These are phyloP conservation scores for Colletotrichum caudatum DNA, from an alignment of 2,329 filamentous ascomycete genomes.

Conservation along the genomic window DNA sequence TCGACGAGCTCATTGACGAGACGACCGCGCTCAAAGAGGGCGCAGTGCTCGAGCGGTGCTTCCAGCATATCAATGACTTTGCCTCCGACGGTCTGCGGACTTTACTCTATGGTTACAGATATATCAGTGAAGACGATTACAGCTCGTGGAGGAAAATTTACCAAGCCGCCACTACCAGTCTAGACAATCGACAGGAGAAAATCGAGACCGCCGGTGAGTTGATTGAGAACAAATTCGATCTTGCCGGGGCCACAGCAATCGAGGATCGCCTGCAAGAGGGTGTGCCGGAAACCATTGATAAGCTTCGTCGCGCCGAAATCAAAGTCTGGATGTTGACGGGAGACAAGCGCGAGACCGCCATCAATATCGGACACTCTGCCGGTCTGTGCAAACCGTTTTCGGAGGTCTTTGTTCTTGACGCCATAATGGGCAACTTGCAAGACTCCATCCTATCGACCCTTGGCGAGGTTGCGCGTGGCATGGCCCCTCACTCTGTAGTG, in stretches of 20 bases:
- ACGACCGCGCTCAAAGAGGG: conserved; percentile 69
- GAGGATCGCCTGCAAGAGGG: conserved; percentile 93
- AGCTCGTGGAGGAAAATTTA: conserved; percentile 81
- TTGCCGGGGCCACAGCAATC: conserved; percentile 90
- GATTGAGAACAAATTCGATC: conserved; percentile 84
- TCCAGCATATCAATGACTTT: conserved; percentile 90
- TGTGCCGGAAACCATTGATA: conserved; percentile 92
- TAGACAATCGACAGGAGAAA: conserved; percentile 81
- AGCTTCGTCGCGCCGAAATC: conserved; percentile 87
- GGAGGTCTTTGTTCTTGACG: conserved; percentile 81
- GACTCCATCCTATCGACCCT: conserved; percentile 75
- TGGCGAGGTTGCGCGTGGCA: conserved; percentile 74
- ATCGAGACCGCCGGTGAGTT: conserved; percentile 85
- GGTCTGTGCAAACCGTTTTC: conserved; percentile 80
- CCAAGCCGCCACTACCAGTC: conserved; percentile 83
- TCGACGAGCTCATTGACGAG: conserved; percentile 70
- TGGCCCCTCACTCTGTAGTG: conserved; percentile 82
- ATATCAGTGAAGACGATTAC: conserved; percentile 81
- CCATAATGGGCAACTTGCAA: conserved; percentile 70
- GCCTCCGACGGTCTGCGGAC: conserved; percentile 90
- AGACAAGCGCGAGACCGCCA: conserved; percentile 91
- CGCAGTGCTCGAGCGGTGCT: conserved; percentile 83
- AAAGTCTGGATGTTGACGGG: conserved; percentile 98
- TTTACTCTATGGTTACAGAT: conserved; percentile 84
- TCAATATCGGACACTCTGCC: conserved; percentile 92